These are phyloP conservation scores for Raphanus hybrid DNA, from an alignment of 441 rosid genomes.

Conservation along the genomic window DNA sequence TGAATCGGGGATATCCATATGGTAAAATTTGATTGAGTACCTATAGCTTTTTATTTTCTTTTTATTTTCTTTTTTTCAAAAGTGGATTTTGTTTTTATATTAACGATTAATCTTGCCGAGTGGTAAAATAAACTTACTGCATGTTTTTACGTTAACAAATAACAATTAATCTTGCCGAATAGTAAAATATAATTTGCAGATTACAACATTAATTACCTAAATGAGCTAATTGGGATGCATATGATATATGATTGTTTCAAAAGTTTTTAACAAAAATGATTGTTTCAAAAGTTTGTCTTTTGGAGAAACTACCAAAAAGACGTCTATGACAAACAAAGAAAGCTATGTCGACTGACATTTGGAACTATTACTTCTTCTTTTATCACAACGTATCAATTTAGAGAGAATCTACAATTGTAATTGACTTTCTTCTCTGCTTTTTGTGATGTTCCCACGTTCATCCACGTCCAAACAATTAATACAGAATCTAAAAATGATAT, in stretches of 20 bases:
- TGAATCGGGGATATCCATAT: neutral
- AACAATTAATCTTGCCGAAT: too few species aligned
- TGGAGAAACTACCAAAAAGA: constrained; percentile 28
- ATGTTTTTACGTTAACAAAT: too few species aligned
- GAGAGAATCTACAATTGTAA: constrained; percentile 2
- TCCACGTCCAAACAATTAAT: constrained; percentile 13
- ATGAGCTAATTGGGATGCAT: neutral
- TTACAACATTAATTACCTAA: neutral
- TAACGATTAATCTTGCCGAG: too few species aligned
- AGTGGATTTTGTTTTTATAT: too few species aligned
- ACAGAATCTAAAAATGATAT: neutral
- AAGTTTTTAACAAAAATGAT: neutral
- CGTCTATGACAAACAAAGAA: constrained; percentile 28
- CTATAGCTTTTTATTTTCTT: neutral
- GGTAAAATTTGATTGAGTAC: neutral
- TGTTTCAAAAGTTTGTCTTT: constrained; percentile 16
- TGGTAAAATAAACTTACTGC: too few species aligned
- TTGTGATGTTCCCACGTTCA: constrained; percentile 8
- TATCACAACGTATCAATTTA: constrained; percentile 25
- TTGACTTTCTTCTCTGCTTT: constrained; percentile 33
- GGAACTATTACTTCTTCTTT: constrained; percentile 25
- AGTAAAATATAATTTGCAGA: neutral
- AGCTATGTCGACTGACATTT: constrained; percentile 32
- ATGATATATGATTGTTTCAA: constrained; percentile 10
- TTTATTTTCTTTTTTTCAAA: neutral